Percentiles rank a stretch among this genome's conserved stretches.
Evolutionary conservation across 371 early-diverging fungal genomes (phyloP).

Genomic region (Racocetra persica): DNA sequence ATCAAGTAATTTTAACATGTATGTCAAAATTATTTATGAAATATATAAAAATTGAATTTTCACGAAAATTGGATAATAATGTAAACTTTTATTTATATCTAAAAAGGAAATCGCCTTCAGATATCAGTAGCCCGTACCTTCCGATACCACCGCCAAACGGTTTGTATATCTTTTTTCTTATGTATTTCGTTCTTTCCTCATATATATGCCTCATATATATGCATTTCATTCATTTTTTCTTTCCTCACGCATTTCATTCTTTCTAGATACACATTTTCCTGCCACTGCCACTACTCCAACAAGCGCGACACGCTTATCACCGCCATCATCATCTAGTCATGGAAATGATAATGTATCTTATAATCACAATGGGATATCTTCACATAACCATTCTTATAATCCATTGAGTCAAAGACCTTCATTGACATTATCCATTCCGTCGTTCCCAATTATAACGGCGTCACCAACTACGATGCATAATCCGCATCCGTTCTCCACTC

Average conservation of each 20-base stretch:
- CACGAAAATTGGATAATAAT: background rate
- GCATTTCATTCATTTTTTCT: too few relatives aligned
- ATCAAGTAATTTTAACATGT: constrained; percentile 28
- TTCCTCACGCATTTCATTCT: background rate
- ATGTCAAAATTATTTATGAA: background rate
- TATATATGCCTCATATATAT: too few relatives aligned
- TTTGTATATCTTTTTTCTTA: background rate
- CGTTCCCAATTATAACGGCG: constrained; percentile 34
- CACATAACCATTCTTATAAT: constrained; percentile 17
- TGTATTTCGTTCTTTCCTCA: too few relatives aligned
- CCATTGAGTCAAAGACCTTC: constrained; percentile 23
- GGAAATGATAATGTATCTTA: constrained; percentile 7
- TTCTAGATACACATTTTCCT: constrained; percentile 29
- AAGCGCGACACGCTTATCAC: constrained; percentile 37
- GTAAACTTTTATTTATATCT: too few relatives aligned
- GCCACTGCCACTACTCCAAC: constrained; percentile 39
- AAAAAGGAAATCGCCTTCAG: constrained; percentile 43
- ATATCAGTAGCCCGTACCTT: constrained; percentile 38
- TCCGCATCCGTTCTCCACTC: constrained; percentile 38
- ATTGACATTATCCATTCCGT: constrained; percentile 41
- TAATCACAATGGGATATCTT: constrained; percentile 27
- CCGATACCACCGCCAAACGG: constrained; percentile 36
- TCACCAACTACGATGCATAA: constrained; percentile 36
- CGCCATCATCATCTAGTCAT: constrained; percentile 35
- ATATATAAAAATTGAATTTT: background rate